A percentile compares a stretch with the other conserved stretches of the same genome.
Conservation (phyloP, 768 basidiomycete genomes). For the Tephrocybe sp. region DNA sequence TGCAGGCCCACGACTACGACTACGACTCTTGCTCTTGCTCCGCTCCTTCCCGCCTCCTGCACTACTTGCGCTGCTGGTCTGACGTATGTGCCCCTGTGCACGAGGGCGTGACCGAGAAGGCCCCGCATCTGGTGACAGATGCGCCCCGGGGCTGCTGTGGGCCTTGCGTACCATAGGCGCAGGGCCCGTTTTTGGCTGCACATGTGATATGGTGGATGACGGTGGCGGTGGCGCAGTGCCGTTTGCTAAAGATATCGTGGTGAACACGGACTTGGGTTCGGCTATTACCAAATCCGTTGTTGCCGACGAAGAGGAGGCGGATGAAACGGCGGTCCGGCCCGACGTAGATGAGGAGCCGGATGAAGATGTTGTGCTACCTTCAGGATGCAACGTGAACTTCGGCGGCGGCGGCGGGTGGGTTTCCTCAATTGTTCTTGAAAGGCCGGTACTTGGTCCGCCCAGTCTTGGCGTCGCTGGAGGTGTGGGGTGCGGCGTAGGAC, state of each 20-base stretch:
- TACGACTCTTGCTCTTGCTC: conserved; percentile 16
- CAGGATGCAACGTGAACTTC: conserved; percentile 3
- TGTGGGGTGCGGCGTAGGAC: conserved; percentile 76
- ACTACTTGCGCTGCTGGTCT: conserved; percentile 14
- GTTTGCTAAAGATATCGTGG: not conserved
- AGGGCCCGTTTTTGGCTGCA: not conserved
- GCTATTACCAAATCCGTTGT: not conserved
- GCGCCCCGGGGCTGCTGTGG: not conserved
- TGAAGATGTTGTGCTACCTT: conserved; percentile 9
- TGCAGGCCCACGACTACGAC: conserved; percentile 9
- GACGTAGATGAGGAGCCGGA: conserved; percentile 5
- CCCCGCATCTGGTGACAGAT: not conserved
- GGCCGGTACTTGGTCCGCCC: not conserved
- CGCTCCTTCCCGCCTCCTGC: not conserved
- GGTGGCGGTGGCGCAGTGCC: not conserved
- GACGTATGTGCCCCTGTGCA: conserved; percentile 9
- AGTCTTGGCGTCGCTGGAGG: conserved; percentile 65
- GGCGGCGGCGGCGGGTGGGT: not conserved
- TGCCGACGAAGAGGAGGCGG: not conserved
- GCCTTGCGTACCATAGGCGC: not conserved
- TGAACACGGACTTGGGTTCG: not conserved
- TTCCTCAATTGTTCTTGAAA: not conserved
- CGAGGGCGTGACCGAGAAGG: conserved; percentile 2
- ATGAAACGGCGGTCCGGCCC: conserved; percentile 8
- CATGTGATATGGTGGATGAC: not conserved